Percentiles rank a stretch among this genome's conserved stretches.
Evolutionary conservation across 768 basidiomycete species (phyloP).

Genomic region (Hemileccinum rubropunctum): DNA sequence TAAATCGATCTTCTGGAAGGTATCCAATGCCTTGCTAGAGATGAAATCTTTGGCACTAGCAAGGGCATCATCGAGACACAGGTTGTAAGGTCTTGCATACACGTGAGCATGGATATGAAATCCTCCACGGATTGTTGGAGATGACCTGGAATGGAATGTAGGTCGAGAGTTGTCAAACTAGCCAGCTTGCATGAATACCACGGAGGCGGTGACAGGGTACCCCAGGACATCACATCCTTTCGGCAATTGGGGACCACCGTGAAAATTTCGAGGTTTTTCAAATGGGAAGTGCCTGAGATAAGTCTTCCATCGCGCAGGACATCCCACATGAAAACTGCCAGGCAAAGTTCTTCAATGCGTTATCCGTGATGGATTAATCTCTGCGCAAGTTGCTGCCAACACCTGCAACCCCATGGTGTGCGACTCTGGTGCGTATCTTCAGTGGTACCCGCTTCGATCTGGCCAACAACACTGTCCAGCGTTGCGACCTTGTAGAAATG

Average conservation of each 20-base stretch:
- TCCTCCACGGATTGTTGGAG: slow-evolving; percentile 26
- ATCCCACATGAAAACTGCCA: no score
- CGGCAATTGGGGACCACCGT: no score
- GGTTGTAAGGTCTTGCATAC: slow-evolving; percentile 33
- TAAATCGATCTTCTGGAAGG: not conserved
- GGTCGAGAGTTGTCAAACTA: not conserved
- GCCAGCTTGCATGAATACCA: not conserved
- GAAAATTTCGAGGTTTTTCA: no score
- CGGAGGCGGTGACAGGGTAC: no score
- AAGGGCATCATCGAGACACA: slow-evolving; percentile 33
- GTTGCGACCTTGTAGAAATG: slow-evolving; percentile 27
- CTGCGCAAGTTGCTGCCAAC: no score
- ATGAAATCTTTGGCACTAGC: no score
- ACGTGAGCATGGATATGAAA: slow-evolving; percentile 30
- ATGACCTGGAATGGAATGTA: not conserved
- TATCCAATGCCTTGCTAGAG: not conserved
- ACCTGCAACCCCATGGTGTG: not conserved
- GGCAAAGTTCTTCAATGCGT: not conserved
- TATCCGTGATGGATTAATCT: not conserved
- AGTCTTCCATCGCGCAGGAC: no score
- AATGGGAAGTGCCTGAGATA: no score
- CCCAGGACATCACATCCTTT: no score
- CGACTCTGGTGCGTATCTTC: not conserved
- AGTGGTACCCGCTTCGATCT: slow-evolving; percentile 39
- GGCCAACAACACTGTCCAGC: slow-evolving; percentile 38